phyloP scores from a whole-genome alignment of 2,329 filamentous ascomycete species.

The Pseudovirgaria hyperparasitica region DNA sequence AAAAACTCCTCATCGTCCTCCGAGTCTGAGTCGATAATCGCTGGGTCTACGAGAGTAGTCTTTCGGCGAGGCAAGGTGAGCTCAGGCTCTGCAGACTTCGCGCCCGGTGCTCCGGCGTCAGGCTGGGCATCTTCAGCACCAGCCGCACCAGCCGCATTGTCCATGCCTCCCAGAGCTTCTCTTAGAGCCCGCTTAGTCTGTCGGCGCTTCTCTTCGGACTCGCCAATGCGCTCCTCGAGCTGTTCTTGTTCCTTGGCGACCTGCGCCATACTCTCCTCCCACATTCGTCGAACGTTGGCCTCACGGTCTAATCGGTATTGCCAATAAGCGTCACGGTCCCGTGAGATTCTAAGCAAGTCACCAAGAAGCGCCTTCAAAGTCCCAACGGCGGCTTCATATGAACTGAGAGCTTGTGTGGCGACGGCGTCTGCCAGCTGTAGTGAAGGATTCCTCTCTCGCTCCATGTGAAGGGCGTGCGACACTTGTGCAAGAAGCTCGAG shows the following conservation, averaged over 20 bases:
- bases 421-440: slow-evolving; percentile 64
- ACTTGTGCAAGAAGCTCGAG: slow-evolving; percentile 82
- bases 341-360: slow-evolving; percentile 81
- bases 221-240: slow-evolving; percentile 73
- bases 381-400: slow-evolving; percentile 80
- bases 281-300: slow-evolving; percentile 82
- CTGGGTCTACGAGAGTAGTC: slow-evolving; percentile 56
- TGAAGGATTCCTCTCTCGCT: slow-evolving; percentile 56
- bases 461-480: slow-evolving; percentile 63
- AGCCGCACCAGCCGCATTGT: neutral
- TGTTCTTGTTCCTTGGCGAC: slow-evolving; percentile 92
- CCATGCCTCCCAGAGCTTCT: slow-evolving; percentile 48
- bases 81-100: slow-evolving; percentile 19
- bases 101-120: slow-evolving; percentile 19
- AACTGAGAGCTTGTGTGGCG: slow-evolving; percentile 63
- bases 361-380: slow-evolving; percentile 76
- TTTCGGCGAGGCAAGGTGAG: slow-evolving; percentile 38
- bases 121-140: slow-evolving; percentile 16
- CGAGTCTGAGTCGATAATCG: slow-evolving; percentile 58
- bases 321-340: slow-evolving; percentile 93
- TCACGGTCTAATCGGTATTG: slow-evolving; percentile 89
- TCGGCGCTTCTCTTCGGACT: slow-evolving; percentile 81
- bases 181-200: slow-evolving; percentile 80
- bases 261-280: slow-evolving; percentile 98
- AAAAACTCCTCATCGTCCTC: slow-evolving; percentile 88